Evolutionary conservation across 2,329 filamentous ascomycete genomes (phyloP), one percentile per base, ranked within the genome.

Genomic region (Cordyceps cicadae): DNA sequence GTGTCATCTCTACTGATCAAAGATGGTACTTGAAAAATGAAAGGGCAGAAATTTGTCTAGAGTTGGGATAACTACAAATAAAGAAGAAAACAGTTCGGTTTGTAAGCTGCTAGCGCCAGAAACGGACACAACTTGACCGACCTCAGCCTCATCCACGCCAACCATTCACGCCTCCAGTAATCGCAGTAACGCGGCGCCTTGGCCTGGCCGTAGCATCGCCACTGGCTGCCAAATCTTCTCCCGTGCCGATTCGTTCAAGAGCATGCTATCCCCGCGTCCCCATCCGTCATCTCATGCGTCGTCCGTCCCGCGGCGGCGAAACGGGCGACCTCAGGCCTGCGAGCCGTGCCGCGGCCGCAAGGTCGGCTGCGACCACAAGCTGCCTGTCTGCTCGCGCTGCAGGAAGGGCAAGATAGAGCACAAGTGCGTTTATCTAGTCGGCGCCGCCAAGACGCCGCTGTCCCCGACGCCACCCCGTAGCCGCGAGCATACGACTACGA

Each of bases 291-390:
- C 29, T 43, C 49, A 53, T 39, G 45, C 51, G 49, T 14, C 52
- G 15, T 48, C 60, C 12, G 61, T 62, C 12, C 61, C 61, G 3
- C 51, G 61, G 0, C 51, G 61, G 6, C 57, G 61, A 15, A 62
- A 62, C n/a, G 61, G 61, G 21, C 61, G 61, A 5, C 57, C 64
- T 0, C 62, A 65, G 29, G 59, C 62, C n/a, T 64, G 64, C 24
- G 67, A 74, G 67, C 71, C 72, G n/a, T 74, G 72, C 46, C 68
- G 70, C 45, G 70, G 69, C 57, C 69, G 72, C 17, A 74, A 74
- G 59, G 69, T 74, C n/a, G 72, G 73, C 14, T 76, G 74, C 64
- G 73, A 76, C 59, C 72, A 74, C 58, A 63, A 65, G 0, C 70
- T 70, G 11, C 73, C 73, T 0, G 55, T 70, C 17, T 75, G 73